Evolutionary conservation across 2,329 filamentous ascomycete species (phyloP).

Genomic region (Ceratocystis destructans): DNA sequence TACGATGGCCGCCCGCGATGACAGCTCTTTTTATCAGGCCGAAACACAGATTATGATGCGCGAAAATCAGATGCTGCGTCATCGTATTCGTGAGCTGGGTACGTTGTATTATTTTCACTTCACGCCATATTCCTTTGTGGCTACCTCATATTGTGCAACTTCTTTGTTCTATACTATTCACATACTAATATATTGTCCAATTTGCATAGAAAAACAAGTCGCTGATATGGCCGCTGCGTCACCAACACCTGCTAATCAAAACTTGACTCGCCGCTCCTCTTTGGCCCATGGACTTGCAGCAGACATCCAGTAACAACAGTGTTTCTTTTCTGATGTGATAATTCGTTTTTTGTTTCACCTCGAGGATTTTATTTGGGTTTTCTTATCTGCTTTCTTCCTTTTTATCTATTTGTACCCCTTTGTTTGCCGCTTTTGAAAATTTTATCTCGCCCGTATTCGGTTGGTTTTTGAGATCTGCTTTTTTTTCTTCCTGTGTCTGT

Average conservation of each 20-base stretch:
- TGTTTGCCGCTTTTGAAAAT: too few relatives aligned
- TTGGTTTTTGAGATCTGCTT: neutral
- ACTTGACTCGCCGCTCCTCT: conserved; percentile 37
- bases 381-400: neutral
- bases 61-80: conserved; percentile 71
- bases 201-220: conserved; percentile 37
- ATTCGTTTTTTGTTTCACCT: too few relatives aligned
- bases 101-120: conserved; percentile 22
- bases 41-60: conserved; percentile 65
- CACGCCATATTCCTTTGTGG: too few relatives aligned
- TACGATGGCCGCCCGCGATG: conserved; percentile 48
- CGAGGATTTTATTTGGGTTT: neutral
- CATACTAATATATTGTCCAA: conserved; percentile 19
- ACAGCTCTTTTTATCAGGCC: conserved; percentile 67
- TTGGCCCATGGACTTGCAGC: conserved; percentile 27
- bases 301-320: neutral
- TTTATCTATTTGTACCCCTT: neutral
- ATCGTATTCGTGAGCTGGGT: conserved; percentile 62
- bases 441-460: too few relatives aligned
- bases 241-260: conserved; percentile 27
- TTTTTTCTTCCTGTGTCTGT: neutral
- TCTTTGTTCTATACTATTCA: neutral
- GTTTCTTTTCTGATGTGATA: neutral
- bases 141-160: neutral
- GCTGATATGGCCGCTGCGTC: conserved; percentile 28